These are phyloP conservation scores for Capsicum baccatum DNA, from an alignment of 257 asterid species.

Conservation along the genomic window DNA sequence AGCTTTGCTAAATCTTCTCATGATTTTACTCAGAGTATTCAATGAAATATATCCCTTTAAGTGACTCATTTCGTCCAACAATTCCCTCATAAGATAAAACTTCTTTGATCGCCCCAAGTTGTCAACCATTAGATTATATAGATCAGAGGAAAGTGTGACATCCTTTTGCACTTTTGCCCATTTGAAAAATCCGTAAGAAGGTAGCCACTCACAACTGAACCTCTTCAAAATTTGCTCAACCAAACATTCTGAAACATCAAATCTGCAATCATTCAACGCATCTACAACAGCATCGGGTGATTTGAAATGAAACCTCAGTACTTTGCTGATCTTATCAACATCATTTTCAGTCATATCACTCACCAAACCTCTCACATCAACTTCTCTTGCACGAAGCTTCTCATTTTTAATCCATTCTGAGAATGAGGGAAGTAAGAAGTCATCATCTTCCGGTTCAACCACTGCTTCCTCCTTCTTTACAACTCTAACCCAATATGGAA, in stretches of 20 bases:
- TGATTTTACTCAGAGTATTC: conserved; percentile 61
- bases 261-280: conserved; percentile 53
- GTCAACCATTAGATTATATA: conserved; percentile 70
- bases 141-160: conserved; percentile 49
- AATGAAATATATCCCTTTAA: conserved; percentile 56
- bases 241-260: conserved; percentile 58
- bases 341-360: conserved; percentile 55
- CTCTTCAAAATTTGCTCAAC: conserved; percentile 67
- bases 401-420: conserved; percentile 70
- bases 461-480: conserved; percentile 27
- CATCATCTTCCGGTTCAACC: conserved; percentile 51
- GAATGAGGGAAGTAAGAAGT: conserved; percentile 82
- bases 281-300: conserved; percentile 55
- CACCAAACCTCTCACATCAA: conserved; percentile 43
- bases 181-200: conserved; percentile 71
- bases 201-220: conserved; percentile 83
- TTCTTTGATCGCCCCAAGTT: conserved; percentile 69
- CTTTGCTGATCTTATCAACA: conserved; percentile 62
- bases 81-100: conserved; percentile 73
- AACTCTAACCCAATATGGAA: conserved; percentile 76
- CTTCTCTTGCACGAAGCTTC: conserved; percentile 40
- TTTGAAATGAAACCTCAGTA: conserved; percentile 54
- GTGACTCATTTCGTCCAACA: conserved; percentile 73
- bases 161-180: conserved; percentile 68
- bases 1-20: conserved; percentile 76